Conservation (phyloP, 305 asterid genomes). For the Rubia tinctorum region DNA sequence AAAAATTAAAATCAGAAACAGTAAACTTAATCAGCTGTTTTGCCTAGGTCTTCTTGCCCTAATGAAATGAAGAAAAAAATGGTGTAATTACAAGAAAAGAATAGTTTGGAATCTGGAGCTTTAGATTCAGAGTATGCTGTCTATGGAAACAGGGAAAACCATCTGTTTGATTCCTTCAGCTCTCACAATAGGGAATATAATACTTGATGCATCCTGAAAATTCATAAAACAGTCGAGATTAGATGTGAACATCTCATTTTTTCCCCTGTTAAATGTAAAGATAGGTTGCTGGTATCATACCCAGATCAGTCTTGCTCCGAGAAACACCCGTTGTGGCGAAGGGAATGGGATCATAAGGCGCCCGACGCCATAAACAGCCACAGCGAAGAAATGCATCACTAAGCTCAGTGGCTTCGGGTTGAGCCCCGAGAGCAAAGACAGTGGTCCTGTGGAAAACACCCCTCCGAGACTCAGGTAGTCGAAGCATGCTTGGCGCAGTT, state of each 20-base stretch:
- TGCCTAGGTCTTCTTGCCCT: not conserved
- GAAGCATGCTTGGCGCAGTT: constrained; percentile 35
- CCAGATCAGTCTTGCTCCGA: constrained; percentile 24
- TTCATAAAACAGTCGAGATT: not conserved
- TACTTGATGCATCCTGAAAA: constrained; percentile 32
- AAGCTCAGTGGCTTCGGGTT: constrained; percentile 29
- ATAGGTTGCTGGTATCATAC: constrained; percentile 14
- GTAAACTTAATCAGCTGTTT: not conserved
- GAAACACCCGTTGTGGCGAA: constrained; percentile 25
- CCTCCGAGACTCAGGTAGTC: constrained; percentile 42
- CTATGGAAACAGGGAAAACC: constrained; percentile 31
- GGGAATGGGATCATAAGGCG: constrained; percentile 35
- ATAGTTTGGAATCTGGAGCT: constrained; percentile 2
- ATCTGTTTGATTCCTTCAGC: constrained; percentile 36
- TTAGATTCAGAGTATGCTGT: constrained; percentile 23
- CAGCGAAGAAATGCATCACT: constrained; percentile 34
- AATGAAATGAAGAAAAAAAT: not conserved
- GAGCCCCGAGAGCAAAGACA: constrained; percentile 35
- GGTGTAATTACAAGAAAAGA: constrained; percentile 12
- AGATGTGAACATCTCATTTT: not conserved
- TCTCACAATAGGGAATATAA: constrained; percentile 33
- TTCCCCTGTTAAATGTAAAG: not conserved
- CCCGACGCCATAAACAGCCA: constrained; percentile 36
- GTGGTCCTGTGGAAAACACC: constrained; percentile 25
- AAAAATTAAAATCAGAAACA: not conserved